These are phyloP conservation scores for Pisolithus tinctorius DNA, from an alignment of 768 basidiomycete species.

Conservation along the genomic window DNA sequence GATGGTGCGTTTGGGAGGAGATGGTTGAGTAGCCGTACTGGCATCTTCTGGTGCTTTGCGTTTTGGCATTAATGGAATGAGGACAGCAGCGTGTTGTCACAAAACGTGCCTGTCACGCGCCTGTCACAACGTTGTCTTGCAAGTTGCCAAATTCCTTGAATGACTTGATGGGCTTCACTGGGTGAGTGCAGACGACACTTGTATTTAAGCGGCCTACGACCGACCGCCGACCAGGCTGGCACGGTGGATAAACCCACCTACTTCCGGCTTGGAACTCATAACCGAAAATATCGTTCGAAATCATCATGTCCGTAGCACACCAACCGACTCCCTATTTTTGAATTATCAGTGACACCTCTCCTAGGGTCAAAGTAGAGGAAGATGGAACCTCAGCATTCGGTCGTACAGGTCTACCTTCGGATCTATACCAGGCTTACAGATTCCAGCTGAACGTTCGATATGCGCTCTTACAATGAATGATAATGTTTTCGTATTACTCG, in stretches of 20 bases:
- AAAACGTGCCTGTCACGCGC: conserved; percentile 18
- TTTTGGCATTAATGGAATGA: conserved; percentile 25
- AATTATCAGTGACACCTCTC: conserved; percentile 12
- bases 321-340: conserved; percentile 7
- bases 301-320: conserved; percentile 46
- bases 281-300: conserved; percentile 62
- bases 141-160: conserved; percentile 2
- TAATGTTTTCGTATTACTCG: conserved; percentile 72
- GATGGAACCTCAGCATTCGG: conserved; percentile 64
- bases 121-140: not conserved
- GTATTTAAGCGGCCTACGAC: not conserved
- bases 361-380: conserved; percentile 55
- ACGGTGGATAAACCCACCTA: conserved; percentile 79
- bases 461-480: conserved; percentile 74
- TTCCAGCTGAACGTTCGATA: conserved; percentile 61
- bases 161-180: conserved; percentile 53
- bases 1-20: conserved; percentile 30
- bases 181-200: conserved; percentile 28
- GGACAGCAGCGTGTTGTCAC: not conserved
- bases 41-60: conserved; percentile 32
- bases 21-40: conserved; percentile 10
- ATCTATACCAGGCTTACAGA: conserved; percentile 43
- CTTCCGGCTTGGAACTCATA: conserved; percentile 61
- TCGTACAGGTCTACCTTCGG: conserved; percentile 71
- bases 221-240: conserved; percentile 45